These are phyloP conservation scores for Starmerella roubikii DNA, from an alignment of 805 yeast genomes.

Conservation along the genomic window DNA sequence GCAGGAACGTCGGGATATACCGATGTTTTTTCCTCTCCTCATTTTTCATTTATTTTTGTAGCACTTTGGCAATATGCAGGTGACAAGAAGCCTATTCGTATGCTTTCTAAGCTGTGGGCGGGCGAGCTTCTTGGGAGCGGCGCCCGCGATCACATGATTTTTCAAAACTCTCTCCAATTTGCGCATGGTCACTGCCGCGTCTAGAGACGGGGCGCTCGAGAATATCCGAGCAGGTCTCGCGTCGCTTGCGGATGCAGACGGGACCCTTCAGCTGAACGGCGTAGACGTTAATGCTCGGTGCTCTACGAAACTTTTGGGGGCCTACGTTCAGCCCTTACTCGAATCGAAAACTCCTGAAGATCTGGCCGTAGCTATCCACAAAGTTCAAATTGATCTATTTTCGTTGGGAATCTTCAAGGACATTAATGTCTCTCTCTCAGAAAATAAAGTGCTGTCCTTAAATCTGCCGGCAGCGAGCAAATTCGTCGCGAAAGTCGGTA, in stretches of 20 bases:
- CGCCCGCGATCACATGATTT: no score
- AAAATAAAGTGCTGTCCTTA: constrained; percentile 13
- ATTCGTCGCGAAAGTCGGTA: constrained; percentile 80
- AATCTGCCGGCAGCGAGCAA: constrained; percentile 35
- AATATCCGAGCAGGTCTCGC: constrained; percentile 8
- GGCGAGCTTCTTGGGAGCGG: no score
- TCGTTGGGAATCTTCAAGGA: constrained; percentile 16
- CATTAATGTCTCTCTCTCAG: constrained; percentile 17
- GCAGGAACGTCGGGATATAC: no score
- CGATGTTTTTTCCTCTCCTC: no score
- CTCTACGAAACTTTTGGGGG: constrained; percentile 22
- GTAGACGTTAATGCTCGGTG: constrained; percentile 27
- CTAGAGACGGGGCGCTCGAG: constrained; percentile 11
- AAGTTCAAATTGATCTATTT: constrained; percentile 21
- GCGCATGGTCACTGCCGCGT: constrained; percentile 3
- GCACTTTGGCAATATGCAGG: no score
- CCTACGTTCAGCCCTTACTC: constrained; percentile 26
- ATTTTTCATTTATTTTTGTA: no score
- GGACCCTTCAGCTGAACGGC: constrained; percentile 9
- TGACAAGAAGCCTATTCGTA: no score
- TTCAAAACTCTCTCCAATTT: no score
- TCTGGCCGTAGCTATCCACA: constrained; percentile 22
- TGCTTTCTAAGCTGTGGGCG: no score
- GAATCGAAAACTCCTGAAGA: constrained; percentile 19
- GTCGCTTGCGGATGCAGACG: constrained; percentile 8